A percentile compares a stretch with the other conserved stretches of the same genome.
Evolutionary conservation across 345 rosid species (phyloP).

Genomic region (Salix brachista): DNA sequence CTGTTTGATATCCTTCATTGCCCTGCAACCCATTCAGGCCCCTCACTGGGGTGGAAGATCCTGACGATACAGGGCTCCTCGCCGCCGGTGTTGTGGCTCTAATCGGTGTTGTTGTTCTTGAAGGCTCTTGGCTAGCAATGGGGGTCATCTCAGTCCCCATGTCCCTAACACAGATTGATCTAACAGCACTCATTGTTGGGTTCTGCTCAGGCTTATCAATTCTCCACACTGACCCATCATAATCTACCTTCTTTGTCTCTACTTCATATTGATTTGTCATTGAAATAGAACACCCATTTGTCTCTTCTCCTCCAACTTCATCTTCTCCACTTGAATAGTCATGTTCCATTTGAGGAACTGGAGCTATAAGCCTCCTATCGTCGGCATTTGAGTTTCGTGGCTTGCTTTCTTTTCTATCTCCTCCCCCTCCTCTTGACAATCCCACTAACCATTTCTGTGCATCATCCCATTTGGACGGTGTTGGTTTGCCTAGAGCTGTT

Average conservation of each 20-base stretch:
- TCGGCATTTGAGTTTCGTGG: conserved; percentile 91
- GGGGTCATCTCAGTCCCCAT: conserved; percentile 99
- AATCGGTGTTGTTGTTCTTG: conserved; percentile 78
- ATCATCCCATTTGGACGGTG: conserved; percentile 98
- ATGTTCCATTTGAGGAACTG: conserved; percentile 63
- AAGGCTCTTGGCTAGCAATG: conserved; percentile 85
- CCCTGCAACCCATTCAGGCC: conserved; percentile 30
- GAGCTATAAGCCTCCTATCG: conserved; percentile 81
- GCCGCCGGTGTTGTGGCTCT: conserved; percentile 70
- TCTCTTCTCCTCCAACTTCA: conserved; percentile 37
- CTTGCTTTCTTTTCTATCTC: conserved; percentile 46
- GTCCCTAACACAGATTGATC: conserved; percentile 80
- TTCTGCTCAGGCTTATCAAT: conserved; percentile 43
- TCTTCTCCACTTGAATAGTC: conserved; percentile 52
- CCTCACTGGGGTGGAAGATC: conserved; percentile 72
- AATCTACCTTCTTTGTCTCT: conserved; percentile 76
- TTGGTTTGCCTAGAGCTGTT: conserved; percentile 71
- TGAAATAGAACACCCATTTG: conserved; percentile 27
- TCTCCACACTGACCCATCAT: conserved; percentile 62
- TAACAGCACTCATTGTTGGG: conserved; percentile 36
- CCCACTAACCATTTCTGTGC: conserved; percentile 99
- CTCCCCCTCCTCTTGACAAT: conserved; percentile 45
- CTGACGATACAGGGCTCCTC: conserved; percentile 75
- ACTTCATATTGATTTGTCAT: conserved; percentile 31
- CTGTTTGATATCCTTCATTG: conserved; percentile 23